A percentile compares a stretch with the other conserved stretches of the same genome.
Evolutionary conservation across 352 stramenopile genomes (phyloP).

Genomic region (Vaucheria bursata): DNA sequence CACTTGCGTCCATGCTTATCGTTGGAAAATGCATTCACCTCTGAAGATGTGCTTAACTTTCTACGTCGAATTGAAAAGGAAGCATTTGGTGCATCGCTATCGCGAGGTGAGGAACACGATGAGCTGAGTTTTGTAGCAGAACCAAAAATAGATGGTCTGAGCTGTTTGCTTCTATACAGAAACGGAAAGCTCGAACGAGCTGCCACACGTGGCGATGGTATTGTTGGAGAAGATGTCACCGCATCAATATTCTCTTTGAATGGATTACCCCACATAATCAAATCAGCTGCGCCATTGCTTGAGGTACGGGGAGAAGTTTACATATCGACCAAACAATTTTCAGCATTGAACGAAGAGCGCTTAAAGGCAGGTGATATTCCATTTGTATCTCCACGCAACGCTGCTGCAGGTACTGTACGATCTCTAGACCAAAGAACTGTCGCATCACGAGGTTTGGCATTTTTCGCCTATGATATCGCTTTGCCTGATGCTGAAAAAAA

Average conservation of each 20-base stretch:
- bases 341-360: slow-evolving; percentile 35
- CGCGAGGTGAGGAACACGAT: too few relatives aligned
- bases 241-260: slow-evolving; percentile 13
- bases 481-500: not conserved
- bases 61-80: slow-evolving; percentile 8
- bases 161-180: slow-evolving; percentile 59
- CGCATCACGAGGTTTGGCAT: slow-evolving; percentile 24
- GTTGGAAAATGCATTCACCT: slow-evolving; percentile 48
- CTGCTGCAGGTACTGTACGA: slow-evolving; percentile 45
- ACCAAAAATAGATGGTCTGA: slow-evolving; percentile 67
- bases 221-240: slow-evolving; percentile 62
- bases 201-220: slow-evolving; percentile 63
- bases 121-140: slow-evolving; percentile 53
- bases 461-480: slow-evolving; percentile 48
- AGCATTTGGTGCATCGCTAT: slow-evolving; percentile 15
- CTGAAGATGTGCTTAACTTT: slow-evolving; percentile 26
- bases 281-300: slow-evolving; percentile 16
- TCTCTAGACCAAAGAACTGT: slow-evolving; percentile 27
- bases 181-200: slow-evolving; percentile 54
- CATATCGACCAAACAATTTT: slow-evolving; percentile 53
- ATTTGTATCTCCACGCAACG: slow-evolving; percentile 47
- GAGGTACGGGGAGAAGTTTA: slow-evolving; percentile 67
- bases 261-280: not conserved
- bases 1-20: slow-evolving; percentile 52
- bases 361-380: not conserved